These are phyloP conservation scores for Coleophoma cylindrospora DNA, from an alignment of 2,329 filamentous ascomycete genomes.

Conservation along the genomic window DNA sequence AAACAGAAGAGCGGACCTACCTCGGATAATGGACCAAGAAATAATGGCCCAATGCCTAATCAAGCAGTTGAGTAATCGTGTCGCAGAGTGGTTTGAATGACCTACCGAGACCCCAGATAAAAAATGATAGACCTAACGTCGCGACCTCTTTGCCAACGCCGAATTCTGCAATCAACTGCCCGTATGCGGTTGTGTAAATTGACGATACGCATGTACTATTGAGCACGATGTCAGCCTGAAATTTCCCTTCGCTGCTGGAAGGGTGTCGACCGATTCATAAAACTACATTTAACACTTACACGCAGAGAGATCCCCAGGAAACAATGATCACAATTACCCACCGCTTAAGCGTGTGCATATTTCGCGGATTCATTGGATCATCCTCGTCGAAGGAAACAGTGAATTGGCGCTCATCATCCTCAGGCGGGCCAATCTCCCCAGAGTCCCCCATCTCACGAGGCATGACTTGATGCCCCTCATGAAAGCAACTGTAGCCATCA, in stretches of 20 bases:
- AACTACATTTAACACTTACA: slow-evolving; percentile 53
- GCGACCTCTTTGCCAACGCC: slow-evolving; percentile 65
- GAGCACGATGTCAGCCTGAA: no score
- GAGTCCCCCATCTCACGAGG: no score
- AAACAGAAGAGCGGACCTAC: slow-evolving; percentile 14
- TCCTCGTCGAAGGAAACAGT: slow-evolving; percentile 38
- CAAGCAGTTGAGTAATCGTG: slow-evolving; percentile 33
- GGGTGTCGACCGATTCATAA: not conserved
- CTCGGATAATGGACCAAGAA: slow-evolving; percentile 47
- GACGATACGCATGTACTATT: slow-evolving; percentile 75
- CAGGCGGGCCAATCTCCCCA: no score
- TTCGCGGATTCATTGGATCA: slow-evolving; percentile 72
- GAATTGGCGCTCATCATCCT: no score
- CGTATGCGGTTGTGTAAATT: slow-evolving; percentile 83
- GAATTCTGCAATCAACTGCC: slow-evolving; percentile 72
- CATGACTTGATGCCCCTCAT: no score
- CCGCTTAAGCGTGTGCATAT: slow-evolving; percentile 58
- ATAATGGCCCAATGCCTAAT: slow-evolving; percentile 54
- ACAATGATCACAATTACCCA: slow-evolving; percentile 77
- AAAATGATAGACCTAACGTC: slow-evolving; percentile 75
- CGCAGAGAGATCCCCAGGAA: slow-evolving; percentile 69
- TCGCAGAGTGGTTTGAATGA: no score
- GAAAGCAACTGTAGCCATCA: no score
- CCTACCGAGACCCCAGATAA: slow-evolving; percentile 44
- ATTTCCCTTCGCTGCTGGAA: not conserved